Evolutionary conservation across 768 basidiomycete genomes (phyloP), one percentile per base, ranked within the genome.

Genomic region (Chalciporus pseudorubinellus): DNA sequence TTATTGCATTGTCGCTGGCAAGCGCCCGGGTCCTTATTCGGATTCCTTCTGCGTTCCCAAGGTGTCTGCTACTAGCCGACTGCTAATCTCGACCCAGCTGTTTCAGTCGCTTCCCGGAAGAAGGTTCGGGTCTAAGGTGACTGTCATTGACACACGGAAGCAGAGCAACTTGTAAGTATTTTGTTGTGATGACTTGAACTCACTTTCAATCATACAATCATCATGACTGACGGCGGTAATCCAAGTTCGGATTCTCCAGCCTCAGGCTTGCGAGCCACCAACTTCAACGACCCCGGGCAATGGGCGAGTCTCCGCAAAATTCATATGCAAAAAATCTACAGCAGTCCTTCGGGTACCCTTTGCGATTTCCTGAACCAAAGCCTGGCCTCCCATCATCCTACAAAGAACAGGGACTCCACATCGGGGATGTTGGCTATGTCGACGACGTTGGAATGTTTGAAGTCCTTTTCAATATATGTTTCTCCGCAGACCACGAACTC

Each of bases 391-490:
- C 62, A 19, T 22, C 48, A 16, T 47, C 54, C 1, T 65, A 71
- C 19, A 53, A 48, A 18, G 33, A 22, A n/a, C 43, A 55, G 9
- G 70, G 71, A 0, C 48, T 69, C 18, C 62, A 50, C 34, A 67
- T 73, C 18, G 71, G 71, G 1, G 72, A 74, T 53, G 66, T 73
- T 10, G 69, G 69, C 12, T 56, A 67, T 20, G 36, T 73, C 13
- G 60, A 62, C 6, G 51, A 55, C 1, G 39, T 57, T 33, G 72
- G 71, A 21, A 36, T 18, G 33, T 59, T 74, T 31, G 53, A 59
- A 28, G 65, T 66, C 50, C 57, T 71, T 1, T 72, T 71, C 56
- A 71, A 70, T 29, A 66, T 71, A 6, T 62, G 61, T 22, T 52
- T 66, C 16, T 58, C 66, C 43, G 48, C 55, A n/a, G 50, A 53